These are phyloP conservation scores for Tubosaeta brunneosetosa DNA, from an alignment of 768 basidiomycete species.

Conservation along the genomic window DNA sequence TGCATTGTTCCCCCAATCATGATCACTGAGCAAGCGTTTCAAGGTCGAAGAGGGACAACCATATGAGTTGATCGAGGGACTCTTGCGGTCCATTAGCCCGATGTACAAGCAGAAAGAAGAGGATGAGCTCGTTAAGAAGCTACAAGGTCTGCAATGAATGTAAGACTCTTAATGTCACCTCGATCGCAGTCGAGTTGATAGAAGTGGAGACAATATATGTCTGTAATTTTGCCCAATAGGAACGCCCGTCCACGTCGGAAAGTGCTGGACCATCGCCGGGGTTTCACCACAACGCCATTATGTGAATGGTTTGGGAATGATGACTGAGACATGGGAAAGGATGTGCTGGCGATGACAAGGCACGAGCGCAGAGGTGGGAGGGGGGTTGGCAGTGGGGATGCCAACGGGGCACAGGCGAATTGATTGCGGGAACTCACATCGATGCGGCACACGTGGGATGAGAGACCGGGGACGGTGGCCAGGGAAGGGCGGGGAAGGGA, in stretches of 20 bases:
- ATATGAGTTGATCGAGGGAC: conserved; percentile 57
- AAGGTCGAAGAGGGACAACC: conserved; percentile 27
- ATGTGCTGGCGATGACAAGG: not conserved
- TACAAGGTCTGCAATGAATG: conserved; percentile 39
- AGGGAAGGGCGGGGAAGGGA: conserved; percentile 11
- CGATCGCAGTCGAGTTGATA: conserved; percentile 2
- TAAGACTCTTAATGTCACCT: not conserved
- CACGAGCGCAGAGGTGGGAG: not conserved
- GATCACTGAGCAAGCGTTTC: conserved; percentile 8
- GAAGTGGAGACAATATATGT: not conserved
- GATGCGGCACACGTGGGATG: not conserved
- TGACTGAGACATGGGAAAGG: not conserved
- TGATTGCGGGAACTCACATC: not conserved
- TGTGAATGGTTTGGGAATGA: not conserved
- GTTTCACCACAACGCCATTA: not conserved
- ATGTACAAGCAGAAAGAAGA: conserved; percentile 46
- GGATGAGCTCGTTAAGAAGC: conserved; percentile 43
- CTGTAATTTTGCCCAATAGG: not conserved
- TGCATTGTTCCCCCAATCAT: not conserved
- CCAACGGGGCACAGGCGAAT: not conserved
- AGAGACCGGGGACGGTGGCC: not conserved
- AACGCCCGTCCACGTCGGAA: not conserved
- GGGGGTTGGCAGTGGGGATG: not conserved
- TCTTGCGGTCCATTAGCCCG: conserved; percentile 53
- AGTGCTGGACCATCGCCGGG: not conserved